Percentiles rank a stretch among this genome's conserved stretches.
phyloP scores from a whole-genome alignment of 169 alveolate species.

The Plasmodium chabaudi region DNA sequence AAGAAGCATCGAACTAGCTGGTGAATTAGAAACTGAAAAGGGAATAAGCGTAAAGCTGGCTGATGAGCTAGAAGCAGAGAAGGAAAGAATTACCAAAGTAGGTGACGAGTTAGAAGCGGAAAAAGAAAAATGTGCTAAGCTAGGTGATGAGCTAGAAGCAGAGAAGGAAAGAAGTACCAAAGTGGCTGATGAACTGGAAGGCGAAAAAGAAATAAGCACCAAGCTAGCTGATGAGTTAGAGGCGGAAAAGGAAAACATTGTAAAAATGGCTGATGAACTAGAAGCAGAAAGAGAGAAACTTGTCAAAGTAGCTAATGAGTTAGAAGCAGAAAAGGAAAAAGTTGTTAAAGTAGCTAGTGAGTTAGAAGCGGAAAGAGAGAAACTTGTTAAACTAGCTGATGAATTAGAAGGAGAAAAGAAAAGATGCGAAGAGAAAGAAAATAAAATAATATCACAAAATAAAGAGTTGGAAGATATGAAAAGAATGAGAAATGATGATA shows the following conservation, averaged over 20 bases:
- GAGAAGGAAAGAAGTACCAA: not conserved
- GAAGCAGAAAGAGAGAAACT: not conserved
- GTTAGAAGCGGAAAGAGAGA: constrained; percentile 13
- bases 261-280: not conserved
- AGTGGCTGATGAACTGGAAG: not conserved
- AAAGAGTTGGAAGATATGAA: not conserved
- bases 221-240: not conserved
- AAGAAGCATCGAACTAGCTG: not conserved
- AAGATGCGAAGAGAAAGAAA: not conserved
- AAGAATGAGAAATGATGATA: not conserved
- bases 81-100: not conserved
- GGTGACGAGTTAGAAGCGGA: not conserved
- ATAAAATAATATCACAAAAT: not conserved
- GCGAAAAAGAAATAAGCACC: not conserved
- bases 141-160: not conserved
- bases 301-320: not conserved
- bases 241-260: not conserved
- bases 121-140: not conserved
- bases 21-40: constrained; percentile 11
- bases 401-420: constrained; percentile 16
- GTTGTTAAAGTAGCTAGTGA: not conserved
- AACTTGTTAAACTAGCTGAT: not conserved
- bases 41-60: not conserved
- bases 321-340: constrained; percentile 25
- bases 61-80: constrained; percentile 15